phyloP scores from a whole-genome alignment of 768 basidiomycete species.

The Amanita brunnescens region DNA sequence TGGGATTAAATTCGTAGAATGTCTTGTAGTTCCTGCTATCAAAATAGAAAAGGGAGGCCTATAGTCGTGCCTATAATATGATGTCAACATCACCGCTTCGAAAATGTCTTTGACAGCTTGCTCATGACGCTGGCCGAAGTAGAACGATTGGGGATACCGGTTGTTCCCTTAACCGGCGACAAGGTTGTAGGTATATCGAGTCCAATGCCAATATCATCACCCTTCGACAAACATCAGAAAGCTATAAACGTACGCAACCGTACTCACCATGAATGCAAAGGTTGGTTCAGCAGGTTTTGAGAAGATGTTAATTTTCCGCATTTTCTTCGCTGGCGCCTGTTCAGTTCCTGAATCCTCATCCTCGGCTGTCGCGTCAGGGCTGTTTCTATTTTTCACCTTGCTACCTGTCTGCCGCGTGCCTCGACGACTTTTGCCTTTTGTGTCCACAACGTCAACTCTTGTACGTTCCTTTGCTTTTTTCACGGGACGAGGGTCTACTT shows the following conservation, averaged over 20 bases:
- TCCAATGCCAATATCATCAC: constrained; percentile 29
- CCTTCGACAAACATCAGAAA: not conserved
- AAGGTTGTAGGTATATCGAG: constrained; percentile 58
- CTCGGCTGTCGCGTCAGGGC: not conserved
- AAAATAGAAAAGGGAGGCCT: too few relatives aligned
- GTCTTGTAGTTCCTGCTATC: too few relatives aligned
- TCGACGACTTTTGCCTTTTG: not conserved
- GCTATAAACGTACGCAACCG: constrained; percentile 2
- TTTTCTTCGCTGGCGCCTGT: constrained; percentile 45
- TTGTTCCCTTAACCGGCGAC: constrained; percentile 56
- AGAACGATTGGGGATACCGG: constrained; percentile 40
- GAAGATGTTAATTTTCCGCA: constrained; percentile 62
- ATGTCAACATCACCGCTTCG: not conserved
- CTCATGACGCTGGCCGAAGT: constrained; percentile 21
- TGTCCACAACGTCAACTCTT: constrained; percentile 13
- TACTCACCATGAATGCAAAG: constrained; percentile 31
- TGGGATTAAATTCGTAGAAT: too few relatives aligned
- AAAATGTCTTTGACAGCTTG: not conserved
- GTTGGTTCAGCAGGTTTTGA: constrained; percentile 30
- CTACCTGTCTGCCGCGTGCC: constrained; percentile 9
- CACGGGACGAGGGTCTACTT: not conserved
- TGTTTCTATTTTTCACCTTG: too few relatives aligned
- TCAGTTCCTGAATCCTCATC: not conserved
- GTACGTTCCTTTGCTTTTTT: constrained; percentile 16
- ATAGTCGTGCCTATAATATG: not conserved